Evolutionary conservation across 768 basidiomycete species (phyloP).

Genomic region (Hygrocybe punicea): DNA sequence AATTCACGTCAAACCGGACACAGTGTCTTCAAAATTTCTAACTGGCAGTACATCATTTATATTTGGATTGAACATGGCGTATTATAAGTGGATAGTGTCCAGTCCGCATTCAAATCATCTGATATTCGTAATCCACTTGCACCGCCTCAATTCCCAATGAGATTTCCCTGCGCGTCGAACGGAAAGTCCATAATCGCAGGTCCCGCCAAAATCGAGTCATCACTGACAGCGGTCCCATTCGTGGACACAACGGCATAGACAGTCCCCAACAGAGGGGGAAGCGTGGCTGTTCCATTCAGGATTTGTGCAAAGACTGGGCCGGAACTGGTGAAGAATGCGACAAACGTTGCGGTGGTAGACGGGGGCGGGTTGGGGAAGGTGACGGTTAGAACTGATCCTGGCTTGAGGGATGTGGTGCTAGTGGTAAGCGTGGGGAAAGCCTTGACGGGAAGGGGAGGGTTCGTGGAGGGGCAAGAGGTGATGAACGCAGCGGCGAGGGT

Average conservation of each 20-base stretch:
- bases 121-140: no score
- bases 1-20: no score
- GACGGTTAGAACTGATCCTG: constrained; percentile 19
- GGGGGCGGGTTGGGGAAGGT: constrained; percentile 12
- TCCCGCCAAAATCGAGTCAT: constrained; percentile 47
- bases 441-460: constrained; percentile 49
- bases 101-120: no score
- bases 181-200: constrained; percentile 35
- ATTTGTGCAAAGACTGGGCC: constrained; percentile 32
- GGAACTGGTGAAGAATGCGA: constrained; percentile 46
- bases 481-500: constrained; percentile 49
- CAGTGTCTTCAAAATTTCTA: no score
- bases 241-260: constrained; percentile 50
- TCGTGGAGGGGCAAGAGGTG: constrained; percentile 50
- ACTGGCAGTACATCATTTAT: no score
- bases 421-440: constrained; percentile 50
- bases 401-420: constrained; percentile 28
- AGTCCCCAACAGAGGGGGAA: constrained; percentile 44
- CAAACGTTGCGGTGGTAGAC: constrained; percentile 29
- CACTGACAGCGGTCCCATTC: constrained; percentile 26
- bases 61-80: no score
- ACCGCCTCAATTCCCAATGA: no score
- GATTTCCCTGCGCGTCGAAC: constrained; percentile 12
- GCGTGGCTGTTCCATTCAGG: constrained; percentile 25
- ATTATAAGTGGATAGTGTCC: no score